Evolutionary conservation across 352 stramenopile species (phyloP).

Genomic region (Pilasporangium apinafurcum): DNA sequence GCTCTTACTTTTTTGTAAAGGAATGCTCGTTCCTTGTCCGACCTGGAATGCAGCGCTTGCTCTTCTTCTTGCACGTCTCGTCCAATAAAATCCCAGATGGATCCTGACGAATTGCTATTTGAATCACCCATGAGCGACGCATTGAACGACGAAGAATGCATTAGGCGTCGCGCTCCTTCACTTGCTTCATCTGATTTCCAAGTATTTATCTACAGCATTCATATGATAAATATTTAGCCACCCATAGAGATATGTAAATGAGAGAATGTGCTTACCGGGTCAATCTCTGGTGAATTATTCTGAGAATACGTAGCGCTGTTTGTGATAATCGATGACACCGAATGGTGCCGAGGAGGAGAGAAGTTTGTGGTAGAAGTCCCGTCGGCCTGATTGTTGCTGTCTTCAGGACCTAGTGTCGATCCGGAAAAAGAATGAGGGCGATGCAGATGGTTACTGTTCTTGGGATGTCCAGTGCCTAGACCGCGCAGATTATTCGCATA

Average conservation of each 20-base stretch:
- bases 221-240: background rate
- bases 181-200: slow-evolving; percentile 7
- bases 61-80: slow-evolving; percentile 61
- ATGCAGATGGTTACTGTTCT: too few relatives aligned
- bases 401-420: slow-evolving; percentile 11
- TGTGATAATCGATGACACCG: slow-evolving; percentile 5
- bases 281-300: background rate
- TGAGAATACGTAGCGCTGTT: slow-evolving; percentile 1
- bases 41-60: slow-evolving; percentile 42
- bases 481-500: background rate
- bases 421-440: too few relatives aligned
- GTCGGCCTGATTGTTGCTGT: slow-evolving; percentile 8
- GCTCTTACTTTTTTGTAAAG: slow-evolving; percentile 74
- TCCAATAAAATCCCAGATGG: slow-evolving; percentile 47
- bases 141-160: slow-evolving; percentile 7
- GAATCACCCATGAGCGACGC: slow-evolving; percentile 14
- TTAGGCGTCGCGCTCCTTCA: background rate
- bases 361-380: slow-evolving; percentile 23
- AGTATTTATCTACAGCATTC: slow-evolving; percentile 1
- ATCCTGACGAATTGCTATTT: slow-evolving; percentile 22
- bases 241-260: background rate
- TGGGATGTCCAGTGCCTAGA: background rate
- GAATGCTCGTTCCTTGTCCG: slow-evolving; percentile 48
- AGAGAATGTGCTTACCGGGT: too few relatives aligned
- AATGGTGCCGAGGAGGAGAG: slow-evolving; percentile 14